Base-by-base conservation (phyloP, 2,329 filamentous ascomycete genomes). In the Stagonosporopsis tanaceti region DNA sequence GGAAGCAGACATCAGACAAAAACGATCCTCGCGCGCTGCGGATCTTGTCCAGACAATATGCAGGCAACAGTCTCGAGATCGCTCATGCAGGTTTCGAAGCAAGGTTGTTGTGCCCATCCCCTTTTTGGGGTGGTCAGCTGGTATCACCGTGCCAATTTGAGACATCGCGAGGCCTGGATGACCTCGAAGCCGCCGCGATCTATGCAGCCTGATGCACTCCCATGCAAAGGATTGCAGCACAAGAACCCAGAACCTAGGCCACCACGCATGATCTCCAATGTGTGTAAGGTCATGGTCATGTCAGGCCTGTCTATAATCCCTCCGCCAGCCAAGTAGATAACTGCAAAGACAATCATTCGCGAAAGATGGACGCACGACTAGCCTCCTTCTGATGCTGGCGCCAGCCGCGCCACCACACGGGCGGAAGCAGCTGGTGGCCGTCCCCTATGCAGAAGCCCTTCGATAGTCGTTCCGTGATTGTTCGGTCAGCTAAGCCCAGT, bases 321-420 rank as follows among this genome's bases (percentile, higher is more conserved):
- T 39, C 39, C 22, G 44, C 22, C 34, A 59, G 46, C 56, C 56
- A 54, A 59, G 56, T 50, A 50, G 56, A 59, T 59, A 53, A 47
- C 50, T 17, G 50, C 45, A 35, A 32, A 50, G 50, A 34, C 27
- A 38, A 32, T 30, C 44, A 59, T 59, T 59, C 56, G 50, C 25
- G 50, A 34, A 52, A 30, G 34, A 14, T 28, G 12, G 3, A 15
- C 15, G 27, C 25, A 34, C 25, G 25, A 32, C 44, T 57, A 57
- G 39, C 38, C 48, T 46, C 7, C 14, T 32, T 44, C 32, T 40
- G 17, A 48, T 25, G 38, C 48, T 52, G 44, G 54, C 54, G 48
- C 24, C 42, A 39, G 44, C 48, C 44, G 48, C 54, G 56, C 50
- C 50, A 58, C 54, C 40, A 50, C n/a, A 46, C 45, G 34, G 56